Evolutionary conservation across 1,284 basidiomycete genomes (phyloP), one percentile per base, ranked within the genome.

Genomic region (Agroathelia rolfsii): DNA sequence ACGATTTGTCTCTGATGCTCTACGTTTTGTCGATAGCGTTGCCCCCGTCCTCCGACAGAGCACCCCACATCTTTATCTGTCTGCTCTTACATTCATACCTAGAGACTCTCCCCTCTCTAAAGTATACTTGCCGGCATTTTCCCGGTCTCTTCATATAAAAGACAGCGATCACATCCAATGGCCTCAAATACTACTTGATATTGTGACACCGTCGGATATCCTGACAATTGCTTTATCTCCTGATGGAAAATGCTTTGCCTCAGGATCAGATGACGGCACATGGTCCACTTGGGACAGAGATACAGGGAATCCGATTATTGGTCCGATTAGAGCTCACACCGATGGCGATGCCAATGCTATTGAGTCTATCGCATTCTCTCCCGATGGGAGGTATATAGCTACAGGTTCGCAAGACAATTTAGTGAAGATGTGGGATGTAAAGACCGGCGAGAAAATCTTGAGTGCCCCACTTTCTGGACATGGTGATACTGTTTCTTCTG

Each of bases 1-100:
- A n/a, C n/a, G n/a, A 15, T 41, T 43, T 19, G 39, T 30, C n/a
- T 26, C 2, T 8, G 44, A 46, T 25, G 38, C 30, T 8, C 34
- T 30, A 3, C 32, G 28, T 24, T 46, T 46, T n/a, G 23, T 42
- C 6, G n/a, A 24, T 8, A 30, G 27, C 10, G 42, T 42, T 31
- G 32, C 16, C 5, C 18, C 17, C 11, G 28, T 27, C 18, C 43
- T 46, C n/a, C 14, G 15, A 14, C 34, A 43, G 16, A 45, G 43
- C 34, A 30, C 36, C 8, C 40, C 45, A 5, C 45, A 47, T 28
- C 37, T 47, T 2, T 47, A 47, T 17, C 13, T 46, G 7, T 44
- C 45, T 6, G 44, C 40, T 6, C 22, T 46, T 16, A 33, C 42
- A 8, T 38, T 42, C 35, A 10, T 32, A 18, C 19, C 35, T n/a